Evolutionary conservation across 2,329 filamentous ascomycete species (phyloP).

Genomic region (Colletotrichum tropicicola): DNA sequence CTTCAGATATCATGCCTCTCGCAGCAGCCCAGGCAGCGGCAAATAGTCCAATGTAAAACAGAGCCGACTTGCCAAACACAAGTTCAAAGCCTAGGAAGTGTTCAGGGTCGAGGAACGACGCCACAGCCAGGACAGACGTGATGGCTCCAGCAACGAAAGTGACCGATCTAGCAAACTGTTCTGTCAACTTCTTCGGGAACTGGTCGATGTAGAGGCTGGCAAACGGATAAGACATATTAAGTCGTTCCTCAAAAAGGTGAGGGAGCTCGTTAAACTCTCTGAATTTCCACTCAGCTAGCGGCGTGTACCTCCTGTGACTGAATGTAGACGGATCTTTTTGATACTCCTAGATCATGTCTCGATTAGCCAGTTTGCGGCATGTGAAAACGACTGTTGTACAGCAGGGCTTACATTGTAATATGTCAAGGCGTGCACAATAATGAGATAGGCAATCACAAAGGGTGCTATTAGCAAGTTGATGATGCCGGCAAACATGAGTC

Average conservation of each 20-base stretch:
- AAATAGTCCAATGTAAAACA: conserved; percentile 90
- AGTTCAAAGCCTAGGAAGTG: conserved; percentile 93
- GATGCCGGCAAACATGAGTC: conserved; percentile 84
- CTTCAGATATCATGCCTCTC: conserved; percentile 85
- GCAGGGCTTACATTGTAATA: conserved; percentile 80
- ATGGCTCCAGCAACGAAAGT: conserved; percentile 89
- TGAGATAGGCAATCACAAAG: conserved; percentile 84
- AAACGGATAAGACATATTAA: conserved; percentile 95
- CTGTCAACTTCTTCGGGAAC: conserved; percentile 94
- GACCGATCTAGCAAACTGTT: conserved; percentile 84
- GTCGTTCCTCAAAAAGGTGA: conserved; percentile 87
- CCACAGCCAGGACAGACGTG: conserved; percentile 83
- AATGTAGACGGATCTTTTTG: conserved; percentile 91
- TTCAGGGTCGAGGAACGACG: conserved; percentile 89
- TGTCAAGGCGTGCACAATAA: conserved; percentile 91
- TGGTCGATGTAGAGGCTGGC: conserved; percentile 93
- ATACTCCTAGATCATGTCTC: conserved; percentile 75
- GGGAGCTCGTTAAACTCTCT: conserved; percentile 97
- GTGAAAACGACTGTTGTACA: background rate
- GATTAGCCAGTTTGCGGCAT: background rate
- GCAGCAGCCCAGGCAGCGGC: conserved; percentile 85
- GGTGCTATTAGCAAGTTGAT: conserved; percentile 90
- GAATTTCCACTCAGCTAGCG: conserved; percentile 97
- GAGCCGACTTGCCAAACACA: conserved; percentile 83
- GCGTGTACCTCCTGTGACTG: conserved; percentile 90